Base-by-base conservation (phyloP, 805 yeast genomes). In the Sugiyamaella marilandica region DNA sequence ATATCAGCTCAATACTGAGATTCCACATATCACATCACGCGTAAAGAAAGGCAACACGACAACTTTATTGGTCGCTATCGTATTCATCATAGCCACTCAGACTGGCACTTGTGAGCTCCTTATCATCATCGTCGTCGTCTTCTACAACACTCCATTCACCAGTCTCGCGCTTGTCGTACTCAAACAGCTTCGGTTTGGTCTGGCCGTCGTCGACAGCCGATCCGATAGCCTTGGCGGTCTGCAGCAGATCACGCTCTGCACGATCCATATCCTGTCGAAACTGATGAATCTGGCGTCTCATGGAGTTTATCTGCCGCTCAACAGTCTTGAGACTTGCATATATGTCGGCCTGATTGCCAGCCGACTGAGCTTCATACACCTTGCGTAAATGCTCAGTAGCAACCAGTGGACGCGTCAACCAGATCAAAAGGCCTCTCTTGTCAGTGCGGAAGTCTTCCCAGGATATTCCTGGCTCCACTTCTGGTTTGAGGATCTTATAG, bases 131-230 rank as follows among this genome's bases (percentile, higher is more conserved):
- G 32, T 45, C 55, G 44, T 51, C 57, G 19, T 29, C 53, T 31
- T 57, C 61, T 10, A 57, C 59, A 14, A 57, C 61, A 31, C 59
- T 55, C 61, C 61, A 57, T 26, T 55, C 59, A 13, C 36, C 59
- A 37, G 54, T 54, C 21, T 53, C 56, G 11, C 49, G 49, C 19
- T 39, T 39, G 13, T 39, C 43, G 19, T 39, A 39, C 13, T 14
- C 13, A 16, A 39, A 39, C 43, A 39, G 43, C 26, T 37, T 34
- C 11, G 49, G 49, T 5, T 21, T 36, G 37, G 29, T 26, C 16
- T 16, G n/a, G 21, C 45, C 36, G n/a, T 24, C 16, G 18, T 26
- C 39, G 14, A 26, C 29, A 21, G 21, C 52, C 9, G 52, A 33
- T 2, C 37, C 51, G 14, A 45, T 45, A 9, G 49, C 41, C 49